Evolutionary conservation across 2,329 filamentous ascomycete species (phyloP).

Genomic region (Aspergillus vadensis): DNA sequence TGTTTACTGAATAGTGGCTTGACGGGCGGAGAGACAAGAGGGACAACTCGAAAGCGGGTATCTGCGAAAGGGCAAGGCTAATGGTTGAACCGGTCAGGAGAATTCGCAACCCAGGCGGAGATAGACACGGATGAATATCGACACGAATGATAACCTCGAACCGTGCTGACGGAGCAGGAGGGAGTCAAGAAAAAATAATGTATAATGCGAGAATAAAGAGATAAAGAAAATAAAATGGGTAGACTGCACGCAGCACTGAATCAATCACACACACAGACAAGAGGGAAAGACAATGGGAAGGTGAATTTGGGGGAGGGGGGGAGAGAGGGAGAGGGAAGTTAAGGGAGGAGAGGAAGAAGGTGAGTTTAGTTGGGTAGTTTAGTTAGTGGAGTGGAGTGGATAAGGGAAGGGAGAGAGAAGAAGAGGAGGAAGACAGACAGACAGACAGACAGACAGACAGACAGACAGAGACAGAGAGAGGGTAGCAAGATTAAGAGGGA

Average conservation of each 20-base stretch:
- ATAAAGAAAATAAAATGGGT: too few relatives aligned
- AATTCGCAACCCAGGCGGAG: constrained; percentile 5
- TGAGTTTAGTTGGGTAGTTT: too few relatives aligned
- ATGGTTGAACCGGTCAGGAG: constrained; percentile 2
- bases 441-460: too few relatives aligned
- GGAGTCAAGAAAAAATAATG: not conserved
- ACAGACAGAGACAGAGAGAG: too few relatives aligned
- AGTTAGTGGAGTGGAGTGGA: too few relatives aligned
- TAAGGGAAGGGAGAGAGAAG: too few relatives aligned
- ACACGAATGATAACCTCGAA: constrained; percentile 1
- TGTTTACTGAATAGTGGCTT: constrained; percentile 5
- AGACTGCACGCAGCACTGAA: too few relatives aligned
- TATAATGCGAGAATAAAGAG: not conserved
- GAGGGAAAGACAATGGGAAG: not conserved
- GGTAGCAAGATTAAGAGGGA: too few relatives aligned
- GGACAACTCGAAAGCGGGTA: not conserved
- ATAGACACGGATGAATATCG: not conserved
- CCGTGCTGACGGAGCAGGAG: not conserved
- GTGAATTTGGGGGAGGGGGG: not conserved
- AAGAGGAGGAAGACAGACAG: too few relatives aligned
- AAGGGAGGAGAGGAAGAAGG: too few relatives aligned
- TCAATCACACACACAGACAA: too few relatives aligned
- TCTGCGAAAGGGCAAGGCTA: constrained; percentile 3
- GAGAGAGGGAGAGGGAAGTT: not conserved
- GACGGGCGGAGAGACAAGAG: constrained; percentile 1